Evolutionary conservation across 2,329 filamentous ascomycete species (phyloP), one percentile per base, ranked within the genome.

Genomic region (Trichoderma sp.): DNA sequence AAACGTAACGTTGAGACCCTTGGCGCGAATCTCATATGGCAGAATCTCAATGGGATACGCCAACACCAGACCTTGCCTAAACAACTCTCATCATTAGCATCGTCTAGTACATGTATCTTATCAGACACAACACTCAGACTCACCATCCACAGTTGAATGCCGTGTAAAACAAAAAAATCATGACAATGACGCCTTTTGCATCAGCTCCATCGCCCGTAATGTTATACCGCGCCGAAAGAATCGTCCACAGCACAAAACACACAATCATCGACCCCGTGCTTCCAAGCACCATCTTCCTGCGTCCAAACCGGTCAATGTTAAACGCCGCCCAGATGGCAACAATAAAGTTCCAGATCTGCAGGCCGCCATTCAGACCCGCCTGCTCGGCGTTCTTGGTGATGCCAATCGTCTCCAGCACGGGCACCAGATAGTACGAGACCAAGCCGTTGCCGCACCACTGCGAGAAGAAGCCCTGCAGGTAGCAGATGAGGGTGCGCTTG

Each of bases 1-100:
- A 43, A 68, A 68, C 24, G 86, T 87, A 65, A 91, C 85, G 78
- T 91, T 91, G 86, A 91, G 89, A 43, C 86, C 86, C 81, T 87
- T 88, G 73, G 86, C 86, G 61, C 88, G 87, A 21, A 89, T 81
- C 62, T 85, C 83, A 80, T 88, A 90, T 0, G 88, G 87, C 24
- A 89, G 82, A 39, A 90, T 82, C 79, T 90, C 88, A 11, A 88
- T 84, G 1, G 86, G 84, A 74, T 90, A 90, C 69, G 86, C 84
- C 57, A 89, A 83, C 11, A 89, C 81, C 57, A 90, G 82, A 64
- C 87, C 87, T 71, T 68, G 65, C 65, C 65, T 68, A 30, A 21
- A 8, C 18, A 36, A 39, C 47, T 24, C 47, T 24, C 24, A 43
- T 30, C 43, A 11, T 68, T 4, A 68, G 34, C 24, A 68, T 24